A percentile compares a stretch with the other conserved stretches of the same genome.
Evolutionary conservation across 169 alveolate genomes (phyloP).

Genomic region (Cryptosporidium sp.): DNA sequence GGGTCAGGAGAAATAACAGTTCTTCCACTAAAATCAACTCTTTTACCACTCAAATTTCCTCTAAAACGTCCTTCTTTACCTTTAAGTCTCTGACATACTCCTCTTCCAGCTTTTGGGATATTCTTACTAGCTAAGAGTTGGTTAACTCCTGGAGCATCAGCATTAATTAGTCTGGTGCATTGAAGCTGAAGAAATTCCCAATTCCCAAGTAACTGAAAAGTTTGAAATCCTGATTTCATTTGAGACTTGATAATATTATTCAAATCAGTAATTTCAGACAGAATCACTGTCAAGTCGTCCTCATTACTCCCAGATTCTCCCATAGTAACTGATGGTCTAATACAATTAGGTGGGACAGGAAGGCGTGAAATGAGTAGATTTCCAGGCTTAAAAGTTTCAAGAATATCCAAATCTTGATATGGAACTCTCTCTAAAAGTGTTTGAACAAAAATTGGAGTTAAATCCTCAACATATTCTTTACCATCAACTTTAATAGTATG

Average conservation of each 20-base stretch:
- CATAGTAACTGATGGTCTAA: constrained; percentile 96
- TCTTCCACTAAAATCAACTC: constrained; percentile 99
- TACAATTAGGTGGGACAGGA: constrained; percentile 96
- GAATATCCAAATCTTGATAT: constrained; percentile 91
- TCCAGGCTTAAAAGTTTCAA: constrained; percentile 93
- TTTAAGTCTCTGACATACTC: constrained; percentile 88
- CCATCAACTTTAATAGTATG: constrained; percentile 83
- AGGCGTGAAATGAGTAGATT: constrained; percentile 91
- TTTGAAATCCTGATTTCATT: constrained; percentile 87
- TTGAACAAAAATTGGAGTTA: constrained; percentile 91
- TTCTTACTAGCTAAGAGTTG: constrained; percentile 85
- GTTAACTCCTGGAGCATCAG: constrained; percentile 94
- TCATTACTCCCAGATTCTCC: constrained; percentile 92
- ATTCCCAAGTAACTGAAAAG: constrained; percentile 88
- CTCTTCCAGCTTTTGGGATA: constrained; percentile 77
- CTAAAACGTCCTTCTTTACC: constrained; percentile 99
- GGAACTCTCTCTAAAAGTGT: constrained; percentile 90
- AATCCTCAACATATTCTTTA: constrained; percentile 87
- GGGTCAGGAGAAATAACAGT: constrained; percentile 99
- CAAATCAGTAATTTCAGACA: constrained; percentile 90
- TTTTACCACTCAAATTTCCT: constrained; percentile 98
- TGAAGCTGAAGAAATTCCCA: constrained; percentile 90
- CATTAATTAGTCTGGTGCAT: constrained; percentile 91
- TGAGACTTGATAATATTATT: constrained; percentile 86
- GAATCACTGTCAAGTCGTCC: constrained; percentile 94